A percentile compares a stretch with the other conserved stretches of the same genome.
These are phyloP conservation scores for Podochytrium sp. DNA, from an alignment of 192 early-diverging fungal species.

Conservation along the genomic window DNA sequence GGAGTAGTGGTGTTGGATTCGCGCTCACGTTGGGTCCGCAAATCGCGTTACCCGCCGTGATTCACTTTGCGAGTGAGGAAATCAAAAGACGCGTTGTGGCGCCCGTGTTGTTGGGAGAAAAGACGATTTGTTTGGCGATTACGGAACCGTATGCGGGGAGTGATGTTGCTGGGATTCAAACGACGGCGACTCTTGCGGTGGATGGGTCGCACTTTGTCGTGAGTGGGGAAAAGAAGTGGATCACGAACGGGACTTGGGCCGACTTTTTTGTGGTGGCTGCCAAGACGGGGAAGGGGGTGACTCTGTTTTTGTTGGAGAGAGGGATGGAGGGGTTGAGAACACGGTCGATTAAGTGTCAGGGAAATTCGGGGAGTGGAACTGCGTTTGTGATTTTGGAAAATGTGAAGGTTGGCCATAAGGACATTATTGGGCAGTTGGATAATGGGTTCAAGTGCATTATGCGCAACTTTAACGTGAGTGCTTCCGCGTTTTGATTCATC, in stretches of 20 bases:
- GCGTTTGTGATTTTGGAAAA: slow-evolving; percentile 74
- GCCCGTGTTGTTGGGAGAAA: slow-evolving; percentile 62
- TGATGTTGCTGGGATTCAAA: slow-evolving; percentile 72
- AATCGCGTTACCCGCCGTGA: slow-evolving; percentile 73
- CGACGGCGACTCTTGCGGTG: slow-evolving; percentile 55
- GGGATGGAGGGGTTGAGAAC: slow-evolving; percentile 66
- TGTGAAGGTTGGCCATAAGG: slow-evolving; percentile 71
- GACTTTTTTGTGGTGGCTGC: slow-evolving; percentile 77
- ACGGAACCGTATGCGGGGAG: slow-evolving; percentile 66
- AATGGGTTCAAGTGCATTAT: slow-evolving; percentile 76
- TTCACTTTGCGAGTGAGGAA: slow-evolving; percentile 65
- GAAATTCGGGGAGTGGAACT: slow-evolving; percentile 75
- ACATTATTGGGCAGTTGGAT: slow-evolving; percentile 77
- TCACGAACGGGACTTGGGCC: slow-evolving; percentile 73
- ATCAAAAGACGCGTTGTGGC: slow-evolving; percentile 64
- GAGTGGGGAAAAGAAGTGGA: slow-evolving; percentile 73
- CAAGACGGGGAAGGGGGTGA: slow-evolving; percentile 76
- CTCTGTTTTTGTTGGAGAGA: slow-evolving; percentile 67
- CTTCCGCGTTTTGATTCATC: too few relatives aligned
- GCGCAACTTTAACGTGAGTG: slow-evolving; percentile 41
- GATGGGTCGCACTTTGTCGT: slow-evolving; percentile 66
- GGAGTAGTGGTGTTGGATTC: slow-evolving; percentile 35
- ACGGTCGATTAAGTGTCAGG: slow-evolving; percentile 74
- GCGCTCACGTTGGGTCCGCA: slow-evolving; percentile 60
- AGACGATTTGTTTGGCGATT: slow-evolving; percentile 73